Conservation (phyloP, 1,284 basidiomycete species). For the Mycosarcoma mackinlayi region DNA sequence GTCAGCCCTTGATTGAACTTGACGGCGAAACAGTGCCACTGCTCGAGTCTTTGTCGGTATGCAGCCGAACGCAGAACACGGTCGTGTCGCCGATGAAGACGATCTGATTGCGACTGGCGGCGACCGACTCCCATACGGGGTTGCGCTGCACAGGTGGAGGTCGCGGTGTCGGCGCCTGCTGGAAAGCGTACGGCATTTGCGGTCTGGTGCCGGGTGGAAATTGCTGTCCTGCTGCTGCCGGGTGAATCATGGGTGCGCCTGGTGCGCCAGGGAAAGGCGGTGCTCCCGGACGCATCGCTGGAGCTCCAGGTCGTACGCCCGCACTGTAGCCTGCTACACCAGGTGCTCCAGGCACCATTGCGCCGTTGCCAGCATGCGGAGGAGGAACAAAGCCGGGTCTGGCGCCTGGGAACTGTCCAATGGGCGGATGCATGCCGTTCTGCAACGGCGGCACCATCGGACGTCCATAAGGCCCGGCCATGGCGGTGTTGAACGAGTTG, state of each 20-base stretch:
- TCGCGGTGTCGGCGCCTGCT: slow-evolving; percentile 31
- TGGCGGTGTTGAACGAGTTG: slow-evolving; percentile 46
- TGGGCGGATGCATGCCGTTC: slow-evolving; percentile 32
- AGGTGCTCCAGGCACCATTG: slow-evolving; percentile 35
- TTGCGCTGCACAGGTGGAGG: slow-evolving; percentile 56
- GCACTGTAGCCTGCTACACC: slow-evolving; percentile 18
- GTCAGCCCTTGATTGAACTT: slow-evolving; percentile 36
- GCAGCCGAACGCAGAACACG: slow-evolving; percentile 60
- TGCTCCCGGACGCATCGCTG: slow-evolving; percentile 36
- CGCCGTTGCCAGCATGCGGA: slow-evolving; percentile 30
- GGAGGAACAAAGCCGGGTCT: slow-evolving; percentile 32
- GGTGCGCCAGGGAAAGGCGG: slow-evolving; percentile 33
- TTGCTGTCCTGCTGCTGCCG: slow-evolving; percentile 15
- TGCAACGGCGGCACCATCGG: slow-evolving; percentile 32
- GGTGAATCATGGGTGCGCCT: slow-evolving; percentile 31
- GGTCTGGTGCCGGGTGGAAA: slow-evolving; percentile 30
- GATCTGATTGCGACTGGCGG: slow-evolving; percentile 63
- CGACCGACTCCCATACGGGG: slow-evolving; percentile 62
- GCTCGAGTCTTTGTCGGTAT: slow-evolving; percentile 38
- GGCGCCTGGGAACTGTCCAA: slow-evolving; percentile 33
- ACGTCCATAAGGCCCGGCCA: slow-evolving; percentile 31
- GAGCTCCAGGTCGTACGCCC: slow-evolving; percentile 22
- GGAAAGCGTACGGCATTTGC: slow-evolving; percentile 52
- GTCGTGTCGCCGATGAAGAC: slow-evolving; percentile 64
- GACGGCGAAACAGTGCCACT: slow-evolving; percentile 37